Conservation (phyloP, 1,139 yeast species). For the Pichia sp. region DNA sequence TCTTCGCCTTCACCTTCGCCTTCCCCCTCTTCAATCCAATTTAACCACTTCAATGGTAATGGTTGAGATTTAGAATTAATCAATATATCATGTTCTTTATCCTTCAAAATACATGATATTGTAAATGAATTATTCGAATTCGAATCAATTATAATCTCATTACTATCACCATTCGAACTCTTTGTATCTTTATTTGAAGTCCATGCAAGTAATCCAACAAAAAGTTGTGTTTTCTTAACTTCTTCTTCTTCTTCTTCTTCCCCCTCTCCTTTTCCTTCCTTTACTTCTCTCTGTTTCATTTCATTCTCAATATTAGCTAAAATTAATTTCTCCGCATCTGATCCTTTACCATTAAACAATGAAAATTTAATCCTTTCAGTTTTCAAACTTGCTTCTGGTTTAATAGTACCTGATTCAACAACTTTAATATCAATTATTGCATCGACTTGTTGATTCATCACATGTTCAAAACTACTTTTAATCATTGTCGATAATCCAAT, state of each 20-base stretch:
- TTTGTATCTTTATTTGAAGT: slow-evolving; percentile 27
- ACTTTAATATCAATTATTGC: slow-evolving; percentile 69
- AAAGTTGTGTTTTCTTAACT: slow-evolving; percentile 48
- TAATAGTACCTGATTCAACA: slow-evolving; percentile 40
- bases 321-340: slow-evolving; percentile 87
- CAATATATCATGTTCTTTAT: slow-evolving; percentile 68
- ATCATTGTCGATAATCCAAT: slow-evolving; percentile 56
- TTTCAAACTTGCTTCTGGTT: slow-evolving; percentile 12
- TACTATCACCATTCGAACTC: slow-evolving; percentile 25
- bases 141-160: slow-evolving; percentile 36
- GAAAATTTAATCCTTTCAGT: slow-evolving; percentile 44
- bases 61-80: slow-evolving; percentile 78
- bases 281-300: slow-evolving; percentile 40
- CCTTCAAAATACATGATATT: slow-evolving; percentile 69
- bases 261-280: slow-evolving; percentile 26
- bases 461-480: slow-evolving; percentile 65
- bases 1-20: slow-evolving; percentile 42
- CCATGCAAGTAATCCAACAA: slow-evolving; percentile 71
- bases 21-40: slow-evolving; percentile 65
- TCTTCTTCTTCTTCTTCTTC: no score
- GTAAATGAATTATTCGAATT: slow-evolving; percentile 42
- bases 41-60: slow-evolving; percentile 83
- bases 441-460: slow-evolving; percentile 84
- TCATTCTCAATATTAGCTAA: slow-evolving; percentile 79
- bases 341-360: slow-evolving; percentile 66